Base-by-base conservation (phyloP, 2,329 filamentous ascomycete genomes). In the Saccharata proteae region DNA sequence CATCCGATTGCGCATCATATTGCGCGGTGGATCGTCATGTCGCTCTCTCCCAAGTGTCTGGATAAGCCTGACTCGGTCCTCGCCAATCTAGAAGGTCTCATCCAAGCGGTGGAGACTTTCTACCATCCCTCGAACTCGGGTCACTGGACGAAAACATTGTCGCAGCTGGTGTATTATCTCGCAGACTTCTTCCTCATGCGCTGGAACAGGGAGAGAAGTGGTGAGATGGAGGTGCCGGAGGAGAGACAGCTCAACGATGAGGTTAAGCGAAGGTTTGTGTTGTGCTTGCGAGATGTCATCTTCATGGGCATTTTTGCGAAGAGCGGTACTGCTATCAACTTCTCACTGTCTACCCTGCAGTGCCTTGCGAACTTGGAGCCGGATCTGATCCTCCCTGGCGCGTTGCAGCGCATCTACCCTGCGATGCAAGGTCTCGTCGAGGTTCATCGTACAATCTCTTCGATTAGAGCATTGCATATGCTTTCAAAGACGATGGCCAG, bases 251-350 rank as follows among this genome's bases (percentile, higher is more conserved):
- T 98, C 42, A 90, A 76, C 39, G 71, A 75, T 18, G 75, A 74
- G n/a, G 55, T 98, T 42, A 93, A 86, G 62, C 74, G 69, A 48
- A 78, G 90, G 26, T 96, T 98, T 50, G 90, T 98, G 17, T 61
- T 86, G 21, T 82, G 84, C 39, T 62, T 98, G 40, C 78, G 79
- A 41, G 90, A 98, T 42, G 88, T 94, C 28, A 84, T 85, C 4
- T 98, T 94, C 55, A 94, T 98, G 86, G 90, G 90, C 16, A 79
- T 98, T 29, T 98, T 94, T 54, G 82, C 86, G 32, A 98, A 98
- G 67, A 93, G 86, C 54, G 78, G 76, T 35, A 86, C 85, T 29
- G 79, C 90, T 3, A 85, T 93, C 51, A 86, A 80, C 54, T 93
- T 86, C 62, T 93, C 88, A 41, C 74, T 94, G 41, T 85, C 81